Conservation (phyloP, 164 flowering plant genomes). For the Dillenia suffruticosa region DNA sequence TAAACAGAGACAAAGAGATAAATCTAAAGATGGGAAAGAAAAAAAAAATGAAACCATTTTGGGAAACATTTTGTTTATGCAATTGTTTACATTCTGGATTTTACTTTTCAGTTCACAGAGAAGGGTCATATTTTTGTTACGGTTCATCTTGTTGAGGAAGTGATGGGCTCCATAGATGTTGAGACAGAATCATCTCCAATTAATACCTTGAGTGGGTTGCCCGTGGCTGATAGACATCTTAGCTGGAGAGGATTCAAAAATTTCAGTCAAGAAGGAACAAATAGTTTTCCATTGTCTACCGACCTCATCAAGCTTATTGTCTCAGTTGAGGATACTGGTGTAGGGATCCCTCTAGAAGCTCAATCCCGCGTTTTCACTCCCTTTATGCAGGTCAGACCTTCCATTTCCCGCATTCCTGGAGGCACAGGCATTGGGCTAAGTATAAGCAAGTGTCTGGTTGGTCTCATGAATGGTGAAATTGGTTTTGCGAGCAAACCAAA, state of each 20-base stretch:
- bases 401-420: slow-evolving; percentile 78
- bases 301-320: slow-evolving; percentile 60
- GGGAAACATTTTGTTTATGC: too few relatives aligned
- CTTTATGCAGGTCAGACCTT: slow-evolving; percentile 90
- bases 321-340: slow-evolving; percentile 95
- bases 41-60: too few relatives aligned
- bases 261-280: slow-evolving; percentile 41
- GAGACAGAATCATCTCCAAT: slow-evolving; percentile 40
- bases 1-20: too few relatives aligned
- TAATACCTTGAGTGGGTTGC: slow-evolving; percentile 82
- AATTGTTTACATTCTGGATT: background rate
- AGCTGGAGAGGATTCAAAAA: slow-evolving; percentile 72
- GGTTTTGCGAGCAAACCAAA: slow-evolving; percentile 79
- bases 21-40: too few relatives aligned
- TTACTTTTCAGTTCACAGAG: slow-evolving; percentile 70
- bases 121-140: slow-evolving; percentile 91
- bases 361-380: slow-evolving; percentile 86
- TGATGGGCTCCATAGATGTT: slow-evolving; percentile 40
- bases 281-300: slow-evolving; percentile 23
- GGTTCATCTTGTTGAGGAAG: slow-evolving; percentile 79
- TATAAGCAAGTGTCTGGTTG: slow-evolving; percentile 91
- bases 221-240: slow-evolving; percentile 61
- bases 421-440: slow-evolving; percentile 98
- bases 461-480: slow-evolving; percentile 91
- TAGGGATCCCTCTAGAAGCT: slow-evolving; percentile 81